A percentile compares a stretch with the other conserved stretches of the same genome.
These are phyloP conservation scores for Verticillium longisporum DNA, from an alignment of 2,329 filamentous ascomycete species.

Conservation along the genomic window DNA sequence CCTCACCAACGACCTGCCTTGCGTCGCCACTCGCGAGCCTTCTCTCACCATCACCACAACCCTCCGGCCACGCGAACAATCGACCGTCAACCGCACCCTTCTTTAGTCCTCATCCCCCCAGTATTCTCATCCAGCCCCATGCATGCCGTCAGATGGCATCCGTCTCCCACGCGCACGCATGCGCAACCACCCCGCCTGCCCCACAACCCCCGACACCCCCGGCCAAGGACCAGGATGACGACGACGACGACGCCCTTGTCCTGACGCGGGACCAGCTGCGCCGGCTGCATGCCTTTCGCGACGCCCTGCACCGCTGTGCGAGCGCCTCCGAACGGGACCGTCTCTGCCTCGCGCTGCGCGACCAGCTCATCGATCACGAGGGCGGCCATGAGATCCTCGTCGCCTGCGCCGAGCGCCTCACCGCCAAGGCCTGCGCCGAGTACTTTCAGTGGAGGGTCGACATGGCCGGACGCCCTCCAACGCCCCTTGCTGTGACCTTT, in stretches of 20 bases:
- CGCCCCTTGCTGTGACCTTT: neutral
- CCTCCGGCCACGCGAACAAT: too few relatives aligned
- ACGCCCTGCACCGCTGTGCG: slow-evolving; percentile 2
- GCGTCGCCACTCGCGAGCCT: neutral
- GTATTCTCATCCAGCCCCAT: neutral
- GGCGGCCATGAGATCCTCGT: slow-evolving; percentile 3
- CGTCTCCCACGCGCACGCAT: neutral
- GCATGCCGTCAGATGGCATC: neutral
- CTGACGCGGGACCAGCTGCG: neutral
- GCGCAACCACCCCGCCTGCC: neutral
- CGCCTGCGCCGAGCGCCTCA: slow-evolving; percentile 1
- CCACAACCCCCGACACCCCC: neutral
- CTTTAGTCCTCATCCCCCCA: neutral
- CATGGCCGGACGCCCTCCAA: neutral
- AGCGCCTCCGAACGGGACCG: neutral
- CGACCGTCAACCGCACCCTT: neutral
- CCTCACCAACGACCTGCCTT: neutral
- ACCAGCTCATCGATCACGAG: slow-evolving; percentile 2
- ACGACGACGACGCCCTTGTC: neutral
- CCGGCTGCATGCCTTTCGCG: neutral
- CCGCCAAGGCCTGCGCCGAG: neutral
- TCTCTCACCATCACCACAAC: too few relatives aligned
- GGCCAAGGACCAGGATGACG: neutral
- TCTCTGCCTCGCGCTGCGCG: neutral
- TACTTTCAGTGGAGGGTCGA: neutral